Evolutionary conservation across 148 eudicot genomes (phyloP).

Genomic region (Camellia lanceoleosa): DNA sequence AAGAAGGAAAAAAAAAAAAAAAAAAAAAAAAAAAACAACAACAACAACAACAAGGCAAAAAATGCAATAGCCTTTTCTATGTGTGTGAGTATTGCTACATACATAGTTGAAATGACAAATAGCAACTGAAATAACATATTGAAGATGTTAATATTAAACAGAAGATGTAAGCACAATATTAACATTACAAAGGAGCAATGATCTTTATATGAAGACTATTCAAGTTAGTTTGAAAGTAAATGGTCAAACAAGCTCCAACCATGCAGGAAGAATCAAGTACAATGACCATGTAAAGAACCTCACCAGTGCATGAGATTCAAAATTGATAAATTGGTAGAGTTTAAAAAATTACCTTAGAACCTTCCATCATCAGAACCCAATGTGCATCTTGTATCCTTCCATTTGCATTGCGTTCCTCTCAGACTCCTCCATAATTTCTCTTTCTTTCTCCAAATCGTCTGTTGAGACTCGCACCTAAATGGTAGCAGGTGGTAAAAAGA

Average conservation of each 20-base stretch:
- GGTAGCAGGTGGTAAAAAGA: background rate
- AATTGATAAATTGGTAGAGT: background rate
- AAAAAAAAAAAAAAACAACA: too few relatives aligned
- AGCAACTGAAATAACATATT: background rate
- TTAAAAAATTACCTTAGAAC: constrained; percentile 59
- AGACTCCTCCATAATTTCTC: constrained; percentile 89
- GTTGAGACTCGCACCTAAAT: constrained; percentile 69
- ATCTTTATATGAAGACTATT: background rate
- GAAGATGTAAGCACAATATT: background rate
- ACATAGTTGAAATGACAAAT: background rate
- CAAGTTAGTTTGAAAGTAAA: background rate
- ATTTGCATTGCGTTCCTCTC: constrained; percentile 77
- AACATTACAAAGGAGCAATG: background rate
- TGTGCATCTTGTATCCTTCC: constrained; percentile 96
- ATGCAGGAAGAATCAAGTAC: background rate
- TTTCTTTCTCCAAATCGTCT: constrained; percentile 85
- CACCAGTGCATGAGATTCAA: background rate
- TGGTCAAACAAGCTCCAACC: background rate
- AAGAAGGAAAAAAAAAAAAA: background rate
- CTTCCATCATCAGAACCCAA: constrained; percentile 85
- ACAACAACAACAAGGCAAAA: background rate
- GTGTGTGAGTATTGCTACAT: background rate
- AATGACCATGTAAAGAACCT: constrained; percentile 2
- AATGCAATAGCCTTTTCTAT: background rate
- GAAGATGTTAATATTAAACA: background rate